Conservation (phyloP, 768 basidiomycete species). For the Rossbeevera mucosa region DNA sequence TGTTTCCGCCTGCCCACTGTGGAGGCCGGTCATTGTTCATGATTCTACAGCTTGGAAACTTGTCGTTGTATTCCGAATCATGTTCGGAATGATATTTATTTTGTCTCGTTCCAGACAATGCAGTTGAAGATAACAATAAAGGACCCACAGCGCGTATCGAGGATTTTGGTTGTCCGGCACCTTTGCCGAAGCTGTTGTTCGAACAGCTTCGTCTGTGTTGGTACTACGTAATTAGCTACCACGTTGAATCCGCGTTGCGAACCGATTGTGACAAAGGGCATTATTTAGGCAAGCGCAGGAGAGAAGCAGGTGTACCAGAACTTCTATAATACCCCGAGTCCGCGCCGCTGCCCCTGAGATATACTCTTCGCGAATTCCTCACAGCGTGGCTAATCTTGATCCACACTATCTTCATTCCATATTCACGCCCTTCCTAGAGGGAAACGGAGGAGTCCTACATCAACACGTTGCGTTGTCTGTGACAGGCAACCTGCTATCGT, state of each 20-base stretch:
- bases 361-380: slow-evolving; percentile 11
- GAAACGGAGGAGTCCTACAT: slow-evolving; percentile 17
- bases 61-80: background rate
- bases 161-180: slow-evolving; percentile 12
- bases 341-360: slow-evolving; percentile 16
- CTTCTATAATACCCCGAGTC: slow-evolving; percentile 14
- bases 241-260: slow-evolving; percentile 21
- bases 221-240: slow-evolving; percentile 26
- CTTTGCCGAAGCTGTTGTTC: slow-evolving; percentile 7
- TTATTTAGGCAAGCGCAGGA: background rate
- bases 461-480: slow-evolving; percentile 33
- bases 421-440: slow-evolving; percentile 26
- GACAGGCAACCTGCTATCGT: slow-evolving; percentile 30
- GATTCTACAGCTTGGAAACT: slow-evolving; percentile 19
- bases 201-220: background rate
- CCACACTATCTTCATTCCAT: slow-evolving; percentile 26
- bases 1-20: slow-evolving; percentile 15
- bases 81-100: background rate
- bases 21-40: slow-evolving; percentile 20
- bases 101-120: slow-evolving; percentile 10
- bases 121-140: slow-evolving; percentile 5
- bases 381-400: slow-evolving; percentile 28
- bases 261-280: background rate
- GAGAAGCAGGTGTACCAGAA: background rate
- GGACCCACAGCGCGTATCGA: slow-evolving; percentile 16